Evolutionary conservation across 2,329 filamentous ascomycete species (phyloP), one percentile per base, ranked within the genome.

Genomic region (Pyrenochaeta sp.): DNA sequence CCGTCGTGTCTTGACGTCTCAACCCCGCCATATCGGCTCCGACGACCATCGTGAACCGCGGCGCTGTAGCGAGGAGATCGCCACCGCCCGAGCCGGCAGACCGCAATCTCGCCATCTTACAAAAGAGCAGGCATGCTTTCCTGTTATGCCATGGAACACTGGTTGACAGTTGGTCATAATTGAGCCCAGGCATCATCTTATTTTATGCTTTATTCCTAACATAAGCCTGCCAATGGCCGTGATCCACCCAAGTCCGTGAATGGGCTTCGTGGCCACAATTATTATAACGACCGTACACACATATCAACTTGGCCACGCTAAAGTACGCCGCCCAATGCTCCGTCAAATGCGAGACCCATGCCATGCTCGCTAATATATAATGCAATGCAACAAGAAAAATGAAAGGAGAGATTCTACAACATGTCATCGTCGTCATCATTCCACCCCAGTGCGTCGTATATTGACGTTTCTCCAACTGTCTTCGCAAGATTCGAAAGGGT

Each of bases 361-460:
- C 50, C 49, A 58, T 54, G 56, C 56, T 70, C 64, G 72, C 70
- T 69, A 76, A 59, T n/a, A 27, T 27, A 9, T 9, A 27, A 27
- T 9, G 23, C 23, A 27, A 27, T 76, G 63, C 74, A 73, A 52
- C 18, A 53, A 50, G 61, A 49, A 54, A 46, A 41, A 49, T 51
- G 42, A 49, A 46, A 55, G 11, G 40, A 51, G 40, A 37, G 21
- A 35, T 32, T 44, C 54, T 56, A 64, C 53, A 42, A 43, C 40
- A 68, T 54, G 42, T 48, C 61, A 31, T 70, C 68, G 32, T 73
- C 66, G 54, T 80, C 76, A 56, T 81, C 78, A 62, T 81, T 74
- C 79, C 79, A 82, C 21, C 79, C 79, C 46, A 81, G 56, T 10
- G 71, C 72, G 45, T 76, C 76, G 53, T 80, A 81, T 42, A 81